phyloP scores from a whole-genome alignment of 345 rosid genomes.

The Erucastrum elatum region DNA sequence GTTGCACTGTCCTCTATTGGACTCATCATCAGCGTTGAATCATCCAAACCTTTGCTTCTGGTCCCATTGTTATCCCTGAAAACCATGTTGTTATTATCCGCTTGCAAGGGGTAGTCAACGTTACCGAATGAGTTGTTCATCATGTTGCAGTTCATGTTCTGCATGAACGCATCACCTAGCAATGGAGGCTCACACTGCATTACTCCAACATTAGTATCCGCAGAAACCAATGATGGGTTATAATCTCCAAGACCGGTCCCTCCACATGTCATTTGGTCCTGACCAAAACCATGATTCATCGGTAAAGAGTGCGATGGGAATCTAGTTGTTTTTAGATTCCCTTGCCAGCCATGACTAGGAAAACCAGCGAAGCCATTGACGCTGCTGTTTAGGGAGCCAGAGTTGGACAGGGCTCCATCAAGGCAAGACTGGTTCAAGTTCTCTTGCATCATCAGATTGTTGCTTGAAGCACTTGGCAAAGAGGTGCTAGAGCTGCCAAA shows the following conservation, averaged over 20 bases:
- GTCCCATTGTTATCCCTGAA: not conserved
- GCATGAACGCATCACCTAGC: slow-evolving; percentile 44
- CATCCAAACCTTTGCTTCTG: slow-evolving; percentile 43
- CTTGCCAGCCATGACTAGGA: slow-evolving; percentile 58
- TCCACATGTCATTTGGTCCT: slow-evolving; percentile 40
- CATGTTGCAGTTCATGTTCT: slow-evolving; percentile 36
- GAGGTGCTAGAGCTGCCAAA: slow-evolving; percentile 49
- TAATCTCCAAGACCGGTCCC: slow-evolving; percentile 46
- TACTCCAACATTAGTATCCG: slow-evolving; percentile 46
- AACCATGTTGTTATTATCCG: slow-evolving; percentile 24
- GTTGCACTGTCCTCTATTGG: slow-evolving; percentile 40
- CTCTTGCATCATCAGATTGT: slow-evolving; percentile 45
- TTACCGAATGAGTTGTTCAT: slow-evolving; percentile 40
- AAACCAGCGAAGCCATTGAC: slow-evolving; percentile 47
- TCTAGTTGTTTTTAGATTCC: slow-evolving; percentile 45
- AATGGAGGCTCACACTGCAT: slow-evolving; percentile 52
- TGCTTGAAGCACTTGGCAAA: slow-evolving; percentile 43
- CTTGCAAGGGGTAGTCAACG: slow-evolving; percentile 33
- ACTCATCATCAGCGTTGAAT: slow-evolving; percentile 39
- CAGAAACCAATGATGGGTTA: slow-evolving; percentile 41
- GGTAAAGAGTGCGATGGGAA: slow-evolving; percentile 54
- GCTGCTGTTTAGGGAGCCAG: slow-evolving; percentile 42
- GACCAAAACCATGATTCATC: slow-evolving; percentile 41
- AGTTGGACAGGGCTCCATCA: slow-evolving; percentile 42
- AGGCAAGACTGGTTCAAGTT: slow-evolving; percentile 52